phyloP scores from a whole-genome alignment of 139 green algal species.

The Gonium pectorale region DNA sequence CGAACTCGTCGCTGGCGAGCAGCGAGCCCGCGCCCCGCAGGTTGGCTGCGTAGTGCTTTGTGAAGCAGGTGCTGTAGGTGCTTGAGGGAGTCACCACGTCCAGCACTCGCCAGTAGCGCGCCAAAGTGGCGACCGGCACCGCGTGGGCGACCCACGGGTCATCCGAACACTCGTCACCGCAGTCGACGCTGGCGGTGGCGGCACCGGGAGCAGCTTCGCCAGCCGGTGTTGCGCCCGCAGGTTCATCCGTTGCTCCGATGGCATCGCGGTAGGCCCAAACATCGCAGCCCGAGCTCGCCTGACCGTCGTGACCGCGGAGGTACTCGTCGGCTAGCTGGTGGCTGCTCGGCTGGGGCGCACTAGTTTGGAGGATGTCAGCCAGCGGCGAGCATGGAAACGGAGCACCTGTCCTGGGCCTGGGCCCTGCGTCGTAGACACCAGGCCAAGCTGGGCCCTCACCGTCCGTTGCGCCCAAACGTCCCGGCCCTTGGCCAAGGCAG shows the following conservation, averaged over 20 bases:
- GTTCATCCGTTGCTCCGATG: too few species aligned
- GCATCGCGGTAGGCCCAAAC: too few species aligned
- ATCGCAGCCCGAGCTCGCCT: too few species aligned
- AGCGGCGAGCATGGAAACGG: too few species aligned
- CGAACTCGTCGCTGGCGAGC: constrained; percentile 29
- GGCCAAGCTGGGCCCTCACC: background rate
- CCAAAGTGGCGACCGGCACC: background rate
- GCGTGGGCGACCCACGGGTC: constrained; percentile 23
- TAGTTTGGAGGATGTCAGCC: too few species aligned
- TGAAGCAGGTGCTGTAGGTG: constrained; percentile 36
- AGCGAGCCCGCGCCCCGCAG: constrained; percentile 19
- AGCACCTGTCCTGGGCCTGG: too few species aligned
- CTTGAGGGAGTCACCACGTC: constrained; percentile 18
- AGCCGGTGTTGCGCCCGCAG: too few species aligned
- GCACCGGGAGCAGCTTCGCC: constrained; percentile 49
- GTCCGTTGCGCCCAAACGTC: background rate
- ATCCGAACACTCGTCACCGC: background rate
- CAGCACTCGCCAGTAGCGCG: constrained; percentile 27
- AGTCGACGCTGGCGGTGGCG: background rate
- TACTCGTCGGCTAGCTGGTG: too few species aligned
- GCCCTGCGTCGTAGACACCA: constrained; percentile 6
- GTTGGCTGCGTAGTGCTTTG: constrained; percentile 41
- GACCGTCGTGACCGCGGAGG: too few species aligned
- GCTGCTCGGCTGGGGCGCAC: too few species aligned
- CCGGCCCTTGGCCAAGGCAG: background rate